Base-by-base conservation (phyloP, 352 stramenopile genomes). In the Peronosclerospora sorghi region DNA sequence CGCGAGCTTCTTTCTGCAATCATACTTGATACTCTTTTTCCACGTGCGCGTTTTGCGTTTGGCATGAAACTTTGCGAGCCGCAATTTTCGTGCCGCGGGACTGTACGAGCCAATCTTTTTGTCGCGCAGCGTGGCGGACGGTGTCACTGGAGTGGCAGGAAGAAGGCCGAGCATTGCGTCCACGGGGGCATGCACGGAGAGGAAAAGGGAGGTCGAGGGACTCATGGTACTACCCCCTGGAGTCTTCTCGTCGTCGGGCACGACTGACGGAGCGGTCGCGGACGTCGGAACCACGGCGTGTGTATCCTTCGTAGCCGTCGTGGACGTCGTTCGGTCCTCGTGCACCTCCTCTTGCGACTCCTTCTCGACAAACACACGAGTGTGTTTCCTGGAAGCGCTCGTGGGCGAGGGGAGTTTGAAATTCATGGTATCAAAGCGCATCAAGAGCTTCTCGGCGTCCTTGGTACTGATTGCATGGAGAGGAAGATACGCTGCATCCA, bases 11-110 rank as follows among this genome's bases (percentile, higher is more conserved):
- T 98, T 98, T 32, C 95, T 73, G 63, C 95, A 98, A 65, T 98
- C 94, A 65, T 98, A 98, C 70, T 98, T 98, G 73, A 98, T 98
- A 54, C 93, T 94, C 61, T 98, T 98, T 59, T 96, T 91, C 93
- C 93, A 98, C 55, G 97, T 97, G 43, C 95, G 85, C 52, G 91
- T 96, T 60, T 95, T 96, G 44, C 94, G 76, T 68, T 98, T 98
- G 46, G 95, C 84, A 62, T 98, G 95, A 58, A 98, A 98, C 52
- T 96, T 96, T 36, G 94, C 88, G 59, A 98, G 94, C 12, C 92
- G 85, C 23, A 90, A 59, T 39, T 88, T 93, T 17, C 95, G 75
- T 54, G 95, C 90, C 27, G 94, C 79, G 5, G 91, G 87, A 18
- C 90, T 94, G 62, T 98, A 98, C 23, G 93, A 95, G 1, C 93